phyloP scores from a whole-genome alignment of 2,329 filamentous ascomycete species.

The Phaeomoniella chlamydospora region DNA sequence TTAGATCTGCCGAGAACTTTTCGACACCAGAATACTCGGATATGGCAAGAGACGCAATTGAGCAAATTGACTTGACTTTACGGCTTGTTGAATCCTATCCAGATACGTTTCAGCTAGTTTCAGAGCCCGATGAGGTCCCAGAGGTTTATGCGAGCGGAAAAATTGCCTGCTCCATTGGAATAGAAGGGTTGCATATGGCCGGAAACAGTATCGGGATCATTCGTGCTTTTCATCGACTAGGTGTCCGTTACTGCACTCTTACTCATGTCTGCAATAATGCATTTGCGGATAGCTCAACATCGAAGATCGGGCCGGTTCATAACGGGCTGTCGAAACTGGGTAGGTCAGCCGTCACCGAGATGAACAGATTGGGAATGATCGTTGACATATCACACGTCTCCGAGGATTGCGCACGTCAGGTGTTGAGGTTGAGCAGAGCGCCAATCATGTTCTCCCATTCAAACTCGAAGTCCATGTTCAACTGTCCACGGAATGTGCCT shows the following conservation, averaged over 20 bases:
- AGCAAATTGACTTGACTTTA: slow-evolving; percentile 14
- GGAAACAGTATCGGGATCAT: slow-evolving; percentile 11
- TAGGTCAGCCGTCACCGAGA: slow-evolving; percentile 10
- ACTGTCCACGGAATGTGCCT: slow-evolving; percentile 24
- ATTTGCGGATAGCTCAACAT: slow-evolving; percentile 14
- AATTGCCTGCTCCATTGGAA: slow-evolving; percentile 11
- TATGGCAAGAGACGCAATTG: slow-evolving; percentile 13
- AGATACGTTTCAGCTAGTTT: slow-evolving; percentile 12
- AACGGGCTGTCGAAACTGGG: slow-evolving; percentile 12
- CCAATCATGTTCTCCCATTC: slow-evolving; percentile 14
- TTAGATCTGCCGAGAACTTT: no score
- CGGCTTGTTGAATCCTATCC: slow-evolving; percentile 12
- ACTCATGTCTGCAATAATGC: slow-evolving; percentile 16
- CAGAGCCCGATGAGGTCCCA: slow-evolving; percentile 7
- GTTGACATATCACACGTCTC: slow-evolving; percentile 15
- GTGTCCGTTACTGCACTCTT: slow-evolving; percentile 13
- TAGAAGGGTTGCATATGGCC: slow-evolving; percentile 14
- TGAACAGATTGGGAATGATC: slow-evolving; percentile 16
- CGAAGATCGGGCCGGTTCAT: slow-evolving; percentile 8
- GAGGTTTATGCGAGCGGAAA: no score
- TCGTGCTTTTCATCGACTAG: slow-evolving; percentile 10
- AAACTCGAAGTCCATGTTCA: slow-evolving; percentile 10
- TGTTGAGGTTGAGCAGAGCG: slow-evolving; percentile 9
- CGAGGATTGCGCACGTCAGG: slow-evolving; percentile 11
- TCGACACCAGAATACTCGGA: slow-evolving; percentile 4